phyloP scores from a whole-genome alignment of 331 rosid genomes.

The Acacia pycnantha region DNA sequence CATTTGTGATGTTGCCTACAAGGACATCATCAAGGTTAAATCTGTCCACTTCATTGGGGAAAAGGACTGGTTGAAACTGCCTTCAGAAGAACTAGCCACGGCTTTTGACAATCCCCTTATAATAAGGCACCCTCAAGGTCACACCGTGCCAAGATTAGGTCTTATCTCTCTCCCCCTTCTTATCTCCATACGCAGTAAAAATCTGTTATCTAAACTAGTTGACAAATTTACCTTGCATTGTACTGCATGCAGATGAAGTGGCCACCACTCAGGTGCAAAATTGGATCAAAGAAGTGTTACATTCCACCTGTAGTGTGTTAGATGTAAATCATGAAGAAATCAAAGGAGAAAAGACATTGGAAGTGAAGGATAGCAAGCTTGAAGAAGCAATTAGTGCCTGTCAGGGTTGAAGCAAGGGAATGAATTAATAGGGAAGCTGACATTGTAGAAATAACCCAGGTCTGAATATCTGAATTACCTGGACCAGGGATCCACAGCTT shows the following conservation, averaged over 20 bases:
- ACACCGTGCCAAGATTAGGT: conserved; percentile 90
- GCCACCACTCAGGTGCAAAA: conserved; percentile 38
- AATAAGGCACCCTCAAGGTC: conserved; percentile 88
- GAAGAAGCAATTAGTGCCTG: conserved; percentile 29
- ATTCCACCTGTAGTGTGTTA: neutral
- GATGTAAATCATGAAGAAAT: conserved; percentile 16
- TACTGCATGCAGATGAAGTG: conserved; percentile 57
- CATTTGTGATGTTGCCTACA: conserved; percentile 73
- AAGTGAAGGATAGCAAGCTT: conserved; percentile 18
- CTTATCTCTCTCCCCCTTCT: neutral
- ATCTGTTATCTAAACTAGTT: neutral
- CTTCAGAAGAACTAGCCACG: conserved; percentile 72
- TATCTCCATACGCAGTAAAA: neutral
- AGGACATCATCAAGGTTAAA: conserved; percentile 59
- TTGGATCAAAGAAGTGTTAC: conserved; percentile 40
- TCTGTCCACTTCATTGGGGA: conserved; percentile 84
- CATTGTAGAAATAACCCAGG: conserved; percentile 24
- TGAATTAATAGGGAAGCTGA: conserved; percentile 10
- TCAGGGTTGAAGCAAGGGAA: conserved; percentile 19
- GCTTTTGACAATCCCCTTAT: conserved; percentile 65
- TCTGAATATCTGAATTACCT: conserved; percentile 16
- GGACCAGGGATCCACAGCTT: neutral
- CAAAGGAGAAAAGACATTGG: conserved; percentile 29
- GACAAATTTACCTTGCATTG: conserved; percentile 8
- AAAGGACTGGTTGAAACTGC: conserved; percentile 81